These are phyloP conservation scores for Cladophialophora yegresii DNA, from an alignment of 2,329 filamentous ascomycete species.

Conservation along the genomic window DNA sequence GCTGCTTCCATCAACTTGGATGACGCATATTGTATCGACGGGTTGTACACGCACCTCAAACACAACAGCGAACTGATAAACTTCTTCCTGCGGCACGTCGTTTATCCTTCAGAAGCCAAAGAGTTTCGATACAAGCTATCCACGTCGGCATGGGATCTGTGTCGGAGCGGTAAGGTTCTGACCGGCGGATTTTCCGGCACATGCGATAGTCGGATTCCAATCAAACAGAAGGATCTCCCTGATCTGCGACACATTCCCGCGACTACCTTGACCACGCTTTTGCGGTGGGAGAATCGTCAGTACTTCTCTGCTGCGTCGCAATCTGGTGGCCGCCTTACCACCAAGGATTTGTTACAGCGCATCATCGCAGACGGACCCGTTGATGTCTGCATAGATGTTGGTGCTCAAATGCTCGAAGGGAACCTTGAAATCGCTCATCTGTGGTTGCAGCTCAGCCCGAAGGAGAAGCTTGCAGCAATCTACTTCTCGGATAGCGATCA, in stretches of 20 bases:
- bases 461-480: conserved; percentile 52
- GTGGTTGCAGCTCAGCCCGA: conserved; percentile 55
- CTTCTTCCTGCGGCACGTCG: conserved; percentile 61
- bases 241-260: conserved; percentile 68
- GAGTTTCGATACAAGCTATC: conserved; percentile 61
- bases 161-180: no score
- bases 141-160: conserved; percentile 69
- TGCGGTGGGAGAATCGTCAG: conserved; percentile 55
- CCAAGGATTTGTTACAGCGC: conserved; percentile 50
- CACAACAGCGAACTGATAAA: conserved; percentile 60
- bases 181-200: no score
- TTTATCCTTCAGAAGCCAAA: conserved; percentile 64
- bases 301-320: conserved; percentile 30
- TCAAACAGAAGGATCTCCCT: no score
- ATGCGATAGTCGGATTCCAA: no score
- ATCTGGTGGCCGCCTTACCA: conserved; percentile 39
- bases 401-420: conserved; percentile 67
- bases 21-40: conserved; percentile 54
- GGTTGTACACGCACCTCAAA: conserved; percentile 58
- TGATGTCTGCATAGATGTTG: conserved; percentile 69
- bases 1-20: conserved; percentile 60
- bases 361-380: conserved; percentile 45
- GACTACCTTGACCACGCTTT: conserved; percentile 61
- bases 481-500: conserved; percentile 54
- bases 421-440: conserved; percentile 57